Evolutionary conservation across 2,329 filamentous ascomycete genomes (phyloP), one percentile per base, ranked within the genome.

Genomic region (Botrytis sinoallii): DNA sequence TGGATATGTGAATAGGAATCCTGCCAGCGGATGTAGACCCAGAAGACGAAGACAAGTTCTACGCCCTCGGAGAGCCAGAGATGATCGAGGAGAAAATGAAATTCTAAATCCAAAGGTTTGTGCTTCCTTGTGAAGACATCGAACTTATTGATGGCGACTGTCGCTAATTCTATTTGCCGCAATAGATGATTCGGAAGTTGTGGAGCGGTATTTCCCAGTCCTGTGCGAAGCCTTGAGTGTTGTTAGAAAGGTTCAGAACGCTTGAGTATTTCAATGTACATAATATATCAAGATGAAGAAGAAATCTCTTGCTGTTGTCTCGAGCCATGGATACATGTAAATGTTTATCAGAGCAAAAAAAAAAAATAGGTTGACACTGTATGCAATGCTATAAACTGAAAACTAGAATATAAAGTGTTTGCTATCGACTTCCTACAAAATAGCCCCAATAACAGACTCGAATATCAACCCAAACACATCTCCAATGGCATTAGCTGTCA

Each of bases 401-500:
- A 32, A 57, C n/a, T 57, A 57, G n/a, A 57, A 29, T 57, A 32
- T 16, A 14, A 44, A 44, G 9, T 7, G 29, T 64, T 18, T 20
- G 10, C 25, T 18, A 44, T 7, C 2, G 40, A 32, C n/a, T 64
- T 29, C 16, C 40, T 70, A 70, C 52, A 70, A 44, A 22, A 70
- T 70, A 18, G 68, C 55, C 10, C 68, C 38, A 60, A 70, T 29
- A 32, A 40, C 38, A 42, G 52, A 70, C 68, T 46, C 55, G 16
- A 46, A 70, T 42, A 61, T 20, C 42, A 71, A 52, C 52, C 52
- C 52, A 57, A 57, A 57, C n/a, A 57, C 52, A 14, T 52, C 29
- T 22, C 59, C 59, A 22, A 71, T 29, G 10, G 59, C 59, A 65
- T 48, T 71, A 52, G 69, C 44, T n/a, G 59, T 55, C 20, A 65